Base-by-base conservation (phyloP, 768 basidiomycete genomes). In the Macrolepiota fuliginosa region DNA sequence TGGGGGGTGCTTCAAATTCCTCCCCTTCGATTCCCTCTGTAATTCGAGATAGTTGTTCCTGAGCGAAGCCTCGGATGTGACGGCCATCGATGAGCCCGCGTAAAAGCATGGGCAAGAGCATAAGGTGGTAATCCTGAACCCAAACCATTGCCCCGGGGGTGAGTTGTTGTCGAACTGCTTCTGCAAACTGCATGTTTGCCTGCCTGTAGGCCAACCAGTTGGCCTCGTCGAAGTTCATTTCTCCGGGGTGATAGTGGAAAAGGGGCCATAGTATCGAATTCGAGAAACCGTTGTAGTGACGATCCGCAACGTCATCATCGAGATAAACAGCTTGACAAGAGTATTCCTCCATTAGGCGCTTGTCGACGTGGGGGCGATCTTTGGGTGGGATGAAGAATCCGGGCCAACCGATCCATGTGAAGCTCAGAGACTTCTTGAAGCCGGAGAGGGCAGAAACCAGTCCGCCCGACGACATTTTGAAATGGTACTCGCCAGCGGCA, bases 251-350 rank as follows among this genome's bases (percentile, higher is more conserved):
- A 76, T 98, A 99, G 74, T 99, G 97, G 83, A 99, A 98, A 51
- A 99, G 81, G 2, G 97, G 97, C 97, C 97, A 99, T 54, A 99
- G 87, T 76, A 99, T 98, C 57, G 96, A 97, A 79, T 99, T 99
- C 68, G 96, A 96, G 83, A 99, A 98, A 59, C 97, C 94, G 72
- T 96, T 96, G 78, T 94, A 99, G 76, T 98, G 96, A 56, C 90
- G 85, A 74, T 99, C 97, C n/a, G 97, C 96, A 65, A 99, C 86
- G 69, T 98, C 96, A 72, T 98, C 96, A 63, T 95, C 91, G 67
- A 99, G 89, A 77, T 97, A 97, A 69, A 99, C 97, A 22, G 97
- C 96, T 73, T 96, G 94, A 73, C 96, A 99, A 32, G 91, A 91
- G 75, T 94, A 96, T 73, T 98, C 96, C 58, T 94, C 91, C 86